These are phyloP conservation scores for Mucor irregularis DNA, from an alignment of 371 early-diverging fungal species.

Conservation along the genomic window DNA sequence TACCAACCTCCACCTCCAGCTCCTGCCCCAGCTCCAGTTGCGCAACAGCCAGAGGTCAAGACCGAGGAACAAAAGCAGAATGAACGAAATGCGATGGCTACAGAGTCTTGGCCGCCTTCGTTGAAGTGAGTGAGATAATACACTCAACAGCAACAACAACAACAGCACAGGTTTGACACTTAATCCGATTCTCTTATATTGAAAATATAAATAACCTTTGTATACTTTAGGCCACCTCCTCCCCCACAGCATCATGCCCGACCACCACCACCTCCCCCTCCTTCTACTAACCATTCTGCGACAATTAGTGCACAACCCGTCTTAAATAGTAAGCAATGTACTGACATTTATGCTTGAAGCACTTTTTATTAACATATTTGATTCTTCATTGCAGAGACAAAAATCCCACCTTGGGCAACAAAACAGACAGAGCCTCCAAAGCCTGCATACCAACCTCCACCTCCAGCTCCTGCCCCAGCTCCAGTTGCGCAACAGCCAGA, in stretches of 20 bases:
- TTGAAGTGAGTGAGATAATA: constrained; percentile 45
- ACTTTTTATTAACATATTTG: too few relatives aligned
- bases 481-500: not conserved
- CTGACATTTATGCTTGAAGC: not conserved
- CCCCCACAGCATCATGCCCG: too few relatives aligned
- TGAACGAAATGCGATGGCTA: constrained; percentile 20
- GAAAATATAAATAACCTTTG: too few relatives aligned
- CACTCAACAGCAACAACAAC: too few relatives aligned
- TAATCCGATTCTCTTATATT: too few relatives aligned
- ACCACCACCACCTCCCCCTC: not conserved
- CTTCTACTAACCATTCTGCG: not conserved
- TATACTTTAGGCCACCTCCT: too few relatives aligned
- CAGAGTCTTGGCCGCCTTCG: constrained; percentile 44
- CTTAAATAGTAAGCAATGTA: constrained; percentile 5
- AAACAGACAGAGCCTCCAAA: constrained; percentile 3
- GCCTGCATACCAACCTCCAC: not conserved
- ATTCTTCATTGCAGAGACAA: not conserved
- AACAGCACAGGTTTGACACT: too few relatives aligned
- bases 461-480: not conserved
- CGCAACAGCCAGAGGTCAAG: not conserved
- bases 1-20: not conserved
- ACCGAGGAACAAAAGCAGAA: constrained; percentile 2
- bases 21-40: not conserved
- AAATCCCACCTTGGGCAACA: constrained; percentile 19
- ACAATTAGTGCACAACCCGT: constrained; percentile 2